These are phyloP conservation scores for Aspergillus saccharolyticus DNA, from an alignment of 495 filamentous ascomycete genomes.

Conservation along the genomic window DNA sequence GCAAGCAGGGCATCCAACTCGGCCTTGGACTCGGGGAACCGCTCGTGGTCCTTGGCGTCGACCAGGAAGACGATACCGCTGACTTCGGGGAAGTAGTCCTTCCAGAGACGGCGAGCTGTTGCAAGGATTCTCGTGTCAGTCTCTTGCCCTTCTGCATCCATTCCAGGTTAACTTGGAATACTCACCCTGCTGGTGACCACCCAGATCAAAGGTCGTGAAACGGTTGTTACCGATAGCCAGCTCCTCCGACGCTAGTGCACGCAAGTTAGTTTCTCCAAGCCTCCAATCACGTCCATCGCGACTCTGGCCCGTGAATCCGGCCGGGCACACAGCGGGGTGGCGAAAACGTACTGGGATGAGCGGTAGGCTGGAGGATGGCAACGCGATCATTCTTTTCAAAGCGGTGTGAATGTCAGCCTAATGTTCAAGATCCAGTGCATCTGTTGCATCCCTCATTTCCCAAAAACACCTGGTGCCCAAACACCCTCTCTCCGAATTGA, in stretches of 20 bases:
- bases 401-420: constrained; percentile 9
- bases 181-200: constrained; percentile 93
- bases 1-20: constrained; percentile 91
- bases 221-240: constrained; percentile 92
- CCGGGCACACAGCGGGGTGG: background rate
- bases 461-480: no score
- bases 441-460: no score
- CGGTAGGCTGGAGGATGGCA: constrained; percentile 83
- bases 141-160: background rate
- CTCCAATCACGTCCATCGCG: background rate
- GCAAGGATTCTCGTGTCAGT: background rate
- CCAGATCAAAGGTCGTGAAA: constrained; percentile 97
- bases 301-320: background rate
- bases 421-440: constrained; percentile 10
- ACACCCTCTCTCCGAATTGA: background rate
- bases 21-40: constrained; percentile 87
- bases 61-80: constrained; percentile 97
- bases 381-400: constrained; percentile 79
- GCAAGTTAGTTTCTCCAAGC: background rate
- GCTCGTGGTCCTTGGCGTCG: constrained; percentile 93
- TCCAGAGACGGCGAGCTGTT: constrained; percentile 90
- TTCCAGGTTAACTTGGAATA: constrained; percentile 10
- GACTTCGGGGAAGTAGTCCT: constrained; percentile 98
- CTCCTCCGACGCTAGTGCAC: constrained; percentile 75
- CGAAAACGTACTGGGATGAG: constrained; percentile 71